Evolutionary conservation across 31 red algal genomes (phyloP).

Genomic region (Bonnemaisonia californica): DNA sequence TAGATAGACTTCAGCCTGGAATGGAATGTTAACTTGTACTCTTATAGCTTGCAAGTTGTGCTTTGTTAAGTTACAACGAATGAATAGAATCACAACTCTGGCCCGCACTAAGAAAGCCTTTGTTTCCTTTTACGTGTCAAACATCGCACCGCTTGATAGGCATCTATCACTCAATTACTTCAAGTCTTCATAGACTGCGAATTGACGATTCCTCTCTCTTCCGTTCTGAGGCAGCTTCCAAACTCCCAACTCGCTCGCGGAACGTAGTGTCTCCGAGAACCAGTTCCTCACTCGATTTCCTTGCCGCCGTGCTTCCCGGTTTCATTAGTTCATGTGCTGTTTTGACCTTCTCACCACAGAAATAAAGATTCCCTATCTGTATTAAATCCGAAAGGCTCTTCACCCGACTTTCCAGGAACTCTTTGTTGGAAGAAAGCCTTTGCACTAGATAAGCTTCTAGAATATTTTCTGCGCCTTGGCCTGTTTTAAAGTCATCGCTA

Average conservation of each 20-base stretch:
- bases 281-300: not conserved
- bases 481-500: not conserved
- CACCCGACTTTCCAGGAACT: slow-evolving; percentile 21
- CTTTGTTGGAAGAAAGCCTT: slow-evolving; percentile 1
- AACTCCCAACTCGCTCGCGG: no score
- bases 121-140: no score
- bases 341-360: no score
- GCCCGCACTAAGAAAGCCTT: no score
- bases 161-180: no score
- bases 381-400: slow-evolving; percentile 25
- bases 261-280: not conserved
- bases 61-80: not conserved
- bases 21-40: no score
- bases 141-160: no score
- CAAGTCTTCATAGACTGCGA: no score
- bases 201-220: no score
- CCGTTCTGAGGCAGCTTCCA: no score
- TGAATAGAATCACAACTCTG: no score
- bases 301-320: not conserved
- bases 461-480: not conserved
- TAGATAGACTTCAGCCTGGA: no score
- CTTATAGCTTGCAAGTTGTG: slow-evolving; percentile 2
- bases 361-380: slow-evolving; percentile 21
- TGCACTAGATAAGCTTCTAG: slow-evolving; percentile 15
- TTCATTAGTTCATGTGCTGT: slow-evolving; percentile 27